These are phyloP conservation scores for Claviceps purpurea DNA, from an alignment of 2,329 filamentous ascomycete species.

Conservation along the genomic window DNA sequence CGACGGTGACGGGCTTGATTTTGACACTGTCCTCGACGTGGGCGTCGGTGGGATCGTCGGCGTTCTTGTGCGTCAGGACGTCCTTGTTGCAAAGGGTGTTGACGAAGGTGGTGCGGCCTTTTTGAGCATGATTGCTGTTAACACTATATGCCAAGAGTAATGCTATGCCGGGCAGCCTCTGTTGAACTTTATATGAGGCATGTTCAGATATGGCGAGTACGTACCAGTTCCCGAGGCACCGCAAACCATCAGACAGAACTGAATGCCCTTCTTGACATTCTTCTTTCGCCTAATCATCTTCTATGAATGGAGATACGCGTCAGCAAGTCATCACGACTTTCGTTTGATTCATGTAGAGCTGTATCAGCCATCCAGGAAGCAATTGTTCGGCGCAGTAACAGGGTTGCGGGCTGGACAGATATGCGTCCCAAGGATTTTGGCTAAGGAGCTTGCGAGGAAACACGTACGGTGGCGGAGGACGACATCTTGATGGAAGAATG, in stretches of 20 bases:
- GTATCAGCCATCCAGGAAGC: conserved; percentile 5
- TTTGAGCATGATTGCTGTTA: neutral
- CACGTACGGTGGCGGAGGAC: conserved; percentile 11
- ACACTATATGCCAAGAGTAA: neutral
- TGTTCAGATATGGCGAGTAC: conserved; percentile 16
- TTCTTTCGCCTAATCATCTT: conserved; percentile 99
- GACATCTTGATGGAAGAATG: conserved; percentile 12
- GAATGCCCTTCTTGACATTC: conserved; percentile 99
- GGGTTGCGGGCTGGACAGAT: neutral
- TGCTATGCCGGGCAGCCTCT: neutral
- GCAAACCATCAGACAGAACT: conserved; percentile 99
- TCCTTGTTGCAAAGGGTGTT: conserved; percentile 97
- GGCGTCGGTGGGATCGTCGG: conserved; percentile 76
- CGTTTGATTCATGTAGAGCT: neutral
- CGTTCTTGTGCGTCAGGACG: conserved; percentile 83
- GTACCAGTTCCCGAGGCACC: conserved; percentile 96
- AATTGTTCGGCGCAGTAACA: conserved; percentile 1
- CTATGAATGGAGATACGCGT: conserved; percentile 27
- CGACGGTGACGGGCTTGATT: conserved; percentile 97
- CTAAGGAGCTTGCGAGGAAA: conserved; percentile 3
- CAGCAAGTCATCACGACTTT: conserved; percentile 11
- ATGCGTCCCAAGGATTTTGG: conserved; percentile 1
- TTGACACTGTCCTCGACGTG: conserved; percentile 94
- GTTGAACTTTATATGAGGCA: neutral
- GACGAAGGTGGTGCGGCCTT: conserved; percentile 95